phyloP scores from a whole-genome alignment of 805 yeast species.

The Isabelozyma pseudorhagii region DNA sequence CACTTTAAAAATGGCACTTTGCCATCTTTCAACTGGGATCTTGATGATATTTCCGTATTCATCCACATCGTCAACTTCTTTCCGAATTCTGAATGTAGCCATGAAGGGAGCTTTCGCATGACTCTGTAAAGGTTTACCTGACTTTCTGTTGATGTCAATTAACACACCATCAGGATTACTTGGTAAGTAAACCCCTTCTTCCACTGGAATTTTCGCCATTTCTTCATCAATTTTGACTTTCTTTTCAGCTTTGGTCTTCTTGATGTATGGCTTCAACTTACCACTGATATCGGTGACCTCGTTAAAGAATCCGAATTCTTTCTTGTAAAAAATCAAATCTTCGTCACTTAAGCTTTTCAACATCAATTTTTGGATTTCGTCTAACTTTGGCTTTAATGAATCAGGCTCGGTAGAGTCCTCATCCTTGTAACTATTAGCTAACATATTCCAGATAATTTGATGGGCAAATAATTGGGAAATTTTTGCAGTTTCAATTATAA shows the following conservation, averaged over 20 bases:
- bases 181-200: conserved; percentile 87
- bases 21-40: conserved; percentile 67
- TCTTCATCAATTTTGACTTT: conserved; percentile 95
- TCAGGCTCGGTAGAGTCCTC: conserved; percentile 84
- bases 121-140: conserved; percentile 93
- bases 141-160: conserved; percentile 83
- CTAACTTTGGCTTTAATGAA: conserved; percentile 77
- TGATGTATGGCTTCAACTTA: conserved; percentile 89
- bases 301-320: conserved; percentile 84
- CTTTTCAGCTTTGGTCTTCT: conserved; percentile 93
- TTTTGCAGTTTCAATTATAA: conserved; percentile 87
- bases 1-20: conserved; percentile 95
- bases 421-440: conserved; percentile 87
- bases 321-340: conserved; percentile 68
- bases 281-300: conserved; percentile 95
- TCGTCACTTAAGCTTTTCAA: conserved; percentile 53
- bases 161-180: conserved; percentile 96
- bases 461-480: conserved; percentile 91
- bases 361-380: conserved; percentile 66
- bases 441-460: conserved; percentile 97
- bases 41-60: conserved; percentile 29
- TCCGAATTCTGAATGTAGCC: conserved; percentile 88
- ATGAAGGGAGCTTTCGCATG: conserved; percentile 98
- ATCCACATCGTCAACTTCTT: conserved; percentile 46
- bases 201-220: conserved; percentile 72